These are phyloP conservation scores for Hirsutella minnesotensis DNA, from an alignment of 2,329 filamentous ascomycete genomes.

Conservation along the genomic window DNA sequence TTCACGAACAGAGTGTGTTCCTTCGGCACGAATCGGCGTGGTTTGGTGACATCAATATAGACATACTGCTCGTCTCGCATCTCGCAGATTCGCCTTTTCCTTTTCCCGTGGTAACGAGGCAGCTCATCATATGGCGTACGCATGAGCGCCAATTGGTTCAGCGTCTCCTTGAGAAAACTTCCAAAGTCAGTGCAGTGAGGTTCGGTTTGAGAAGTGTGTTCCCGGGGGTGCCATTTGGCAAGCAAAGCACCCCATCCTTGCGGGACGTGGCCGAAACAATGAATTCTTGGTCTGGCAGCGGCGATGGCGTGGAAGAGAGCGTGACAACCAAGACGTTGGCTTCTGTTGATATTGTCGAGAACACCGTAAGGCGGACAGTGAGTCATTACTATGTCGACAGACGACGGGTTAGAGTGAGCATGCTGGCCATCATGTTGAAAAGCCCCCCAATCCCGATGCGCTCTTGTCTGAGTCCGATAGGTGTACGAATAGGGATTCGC, in stretches of 20 bases:
- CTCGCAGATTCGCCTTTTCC: no score
- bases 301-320: constrained; percentile 33
- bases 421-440: constrained; percentile 37
- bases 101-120: constrained; percentile 5
- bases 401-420: constrained; percentile 20
- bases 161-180: constrained; percentile 22
- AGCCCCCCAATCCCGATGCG: no score
- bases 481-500: constrained; percentile 42
- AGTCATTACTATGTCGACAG: constrained; percentile 37
- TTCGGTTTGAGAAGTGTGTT: no score
- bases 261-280: constrained; percentile 50
- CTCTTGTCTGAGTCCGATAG: no score
- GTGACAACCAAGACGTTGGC: constrained; percentile 24
- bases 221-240: constrained; percentile 45
- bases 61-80: constrained; percentile 17
- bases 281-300: constrained; percentile 29
- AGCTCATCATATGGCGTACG: constrained; percentile 1
- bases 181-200: constrained; percentile 31
- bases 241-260: constrained; percentile 45
- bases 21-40: constrained; percentile 19
- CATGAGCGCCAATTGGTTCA: constrained; percentile 14
- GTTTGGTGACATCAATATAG: constrained; percentile 23
- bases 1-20: constrained; percentile 49
- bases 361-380: constrained; percentile 43
- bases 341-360: constrained; percentile 24